These are phyloP conservation scores for Orbilia blumenaviensis DNA, from an alignment of 2,329 filamentous ascomycete species.

Conservation along the genomic window DNA sequence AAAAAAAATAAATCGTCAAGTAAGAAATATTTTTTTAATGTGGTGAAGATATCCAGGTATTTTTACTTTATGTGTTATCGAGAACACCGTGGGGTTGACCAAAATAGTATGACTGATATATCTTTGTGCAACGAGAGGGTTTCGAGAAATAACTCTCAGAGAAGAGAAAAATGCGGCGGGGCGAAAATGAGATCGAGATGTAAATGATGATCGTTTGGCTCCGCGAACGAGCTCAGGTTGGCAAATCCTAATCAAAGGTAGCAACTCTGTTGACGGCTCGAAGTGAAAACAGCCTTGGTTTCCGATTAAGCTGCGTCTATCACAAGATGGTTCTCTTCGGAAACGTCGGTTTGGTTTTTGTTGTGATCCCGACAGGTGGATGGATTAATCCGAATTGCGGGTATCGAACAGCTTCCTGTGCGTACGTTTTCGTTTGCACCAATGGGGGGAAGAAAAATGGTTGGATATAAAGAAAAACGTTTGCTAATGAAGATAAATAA, in stretches of 20 bases:
- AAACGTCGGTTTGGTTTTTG: constrained; percentile 46
- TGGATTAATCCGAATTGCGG: constrained; percentile 49
- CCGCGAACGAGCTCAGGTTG: constrained; percentile 31
- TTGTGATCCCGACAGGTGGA: constrained; percentile 31
- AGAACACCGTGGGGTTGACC: background rate
- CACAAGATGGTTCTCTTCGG: constrained; percentile 30
- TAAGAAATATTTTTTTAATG: too few species aligned
- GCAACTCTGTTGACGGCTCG: constrained; percentile 22
- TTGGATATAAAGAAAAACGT: constrained; percentile 42
- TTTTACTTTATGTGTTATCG: background rate
- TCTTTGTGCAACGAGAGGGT: constrained; percentile 15
- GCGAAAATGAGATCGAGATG: constrained; percentile 23
- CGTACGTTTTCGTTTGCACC: constrained; percentile 39
- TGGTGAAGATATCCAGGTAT: constrained; percentile 5
- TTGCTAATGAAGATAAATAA: constrained; percentile 22
- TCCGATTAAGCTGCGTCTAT: constrained; percentile 33
- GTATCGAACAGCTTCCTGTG: constrained; percentile 18
- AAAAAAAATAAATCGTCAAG: constrained; percentile 29
- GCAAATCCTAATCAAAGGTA: constrained; percentile 43
- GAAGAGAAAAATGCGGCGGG: constrained; percentile 42
- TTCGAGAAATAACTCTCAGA: constrained; percentile 30
- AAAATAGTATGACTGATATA: constrained; percentile 49
- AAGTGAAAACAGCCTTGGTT: constrained; percentile 47
- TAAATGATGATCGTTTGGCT: constrained; percentile 26
- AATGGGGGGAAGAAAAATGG: constrained; percentile 29